These are phyloP conservation scores for Simplicillium aogashimaense DNA, from an alignment of 2,329 filamentous ascomycete species.

Conservation along the genomic window DNA sequence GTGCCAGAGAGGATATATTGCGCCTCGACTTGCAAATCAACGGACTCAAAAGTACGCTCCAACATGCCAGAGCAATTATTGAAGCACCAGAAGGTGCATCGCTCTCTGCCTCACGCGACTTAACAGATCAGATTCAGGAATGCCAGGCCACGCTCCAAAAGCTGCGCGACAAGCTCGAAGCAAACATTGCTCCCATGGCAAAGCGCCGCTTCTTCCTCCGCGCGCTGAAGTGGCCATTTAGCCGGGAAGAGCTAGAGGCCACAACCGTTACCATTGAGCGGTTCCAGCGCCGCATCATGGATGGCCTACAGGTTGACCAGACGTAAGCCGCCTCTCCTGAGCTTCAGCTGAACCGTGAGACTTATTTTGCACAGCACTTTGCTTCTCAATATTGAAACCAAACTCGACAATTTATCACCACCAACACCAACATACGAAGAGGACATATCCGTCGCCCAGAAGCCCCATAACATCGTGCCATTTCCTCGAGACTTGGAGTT, in stretches of 20 bases:
- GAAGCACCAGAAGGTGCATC: not conserved
- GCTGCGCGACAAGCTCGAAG: constrained; percentile 1
- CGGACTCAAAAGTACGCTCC: too few relatives aligned
- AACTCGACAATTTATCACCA: too few relatives aligned
- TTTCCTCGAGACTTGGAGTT: constrained; percentile 17
- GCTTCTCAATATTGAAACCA: too few relatives aligned
- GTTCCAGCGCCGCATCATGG: constrained; percentile 3
- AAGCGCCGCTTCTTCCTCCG: constrained; percentile 2
- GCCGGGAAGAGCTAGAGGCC: constrained; percentile 1
- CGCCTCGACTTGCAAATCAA: too few relatives aligned
- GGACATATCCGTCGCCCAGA: too few relatives aligned
- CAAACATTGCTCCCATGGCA: not conserved
- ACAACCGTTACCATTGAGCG: constrained; percentile 1
- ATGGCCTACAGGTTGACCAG: constrained; percentile 4
- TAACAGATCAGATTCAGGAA: not conserved
- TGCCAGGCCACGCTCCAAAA: constrained; percentile 1
- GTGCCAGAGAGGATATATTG: too few relatives aligned
- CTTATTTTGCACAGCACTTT: too few relatives aligned
- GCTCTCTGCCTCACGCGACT: not conserved
- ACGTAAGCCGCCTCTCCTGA: too few relatives aligned
- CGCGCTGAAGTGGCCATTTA: constrained; percentile 5
- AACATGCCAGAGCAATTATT: constrained; percentile 1
- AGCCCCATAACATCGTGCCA: too few relatives aligned
- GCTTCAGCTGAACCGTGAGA: too few relatives aligned
- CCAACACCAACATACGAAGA: too few relatives aligned